Conservation (phyloP, 2,329 filamentous ascomycete species). For the Rachicladosporium sp. region DNA sequence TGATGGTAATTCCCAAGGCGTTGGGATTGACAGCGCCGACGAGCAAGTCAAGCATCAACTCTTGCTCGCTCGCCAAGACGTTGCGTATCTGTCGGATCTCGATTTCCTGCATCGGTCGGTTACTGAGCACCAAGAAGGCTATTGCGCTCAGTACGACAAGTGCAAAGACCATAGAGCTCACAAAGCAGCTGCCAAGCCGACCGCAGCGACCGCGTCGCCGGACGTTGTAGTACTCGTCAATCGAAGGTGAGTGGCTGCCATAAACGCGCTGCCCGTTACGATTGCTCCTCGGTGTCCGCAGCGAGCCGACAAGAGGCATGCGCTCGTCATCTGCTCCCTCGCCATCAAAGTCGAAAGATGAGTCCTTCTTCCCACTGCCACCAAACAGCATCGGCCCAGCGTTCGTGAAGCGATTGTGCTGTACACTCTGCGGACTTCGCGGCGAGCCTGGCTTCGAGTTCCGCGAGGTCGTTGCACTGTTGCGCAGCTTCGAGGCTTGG, state of each 20-base stretch:
- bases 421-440: conserved; percentile 34
- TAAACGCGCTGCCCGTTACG: conserved; percentile 35
- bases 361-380: conserved; percentile 47
- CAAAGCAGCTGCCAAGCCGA: conserved; percentile 74
- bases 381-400: conserved; percentile 19
- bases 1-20: conserved; percentile 73
- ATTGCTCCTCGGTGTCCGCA: conserved; percentile 51
- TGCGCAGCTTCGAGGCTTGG: conserved; percentile 53
- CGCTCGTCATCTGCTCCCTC: conserved; percentile 79
- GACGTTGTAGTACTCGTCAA: conserved; percentile 29
- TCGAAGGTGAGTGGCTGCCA: conserved; percentile 5
- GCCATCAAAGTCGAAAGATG: conserved; percentile 63
- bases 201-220: conserved; percentile 23
- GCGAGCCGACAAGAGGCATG: conserved; percentile 61
- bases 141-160: conserved; percentile 75
- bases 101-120: conserved; percentile 71
- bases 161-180: conserved; percentile 70
- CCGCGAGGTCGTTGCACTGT: conserved; percentile 32
- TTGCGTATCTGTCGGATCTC: conserved; percentile 71
- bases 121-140: conserved; percentile 82
- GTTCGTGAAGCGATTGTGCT: conserved; percentile 31
- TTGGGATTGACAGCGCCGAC: conserved; percentile 89
- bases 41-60: conserved; percentile 85
- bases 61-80: conserved; percentile 84
- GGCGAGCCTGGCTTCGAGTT: conserved; percentile 56